phyloP scores from a whole-genome alignment of 345 rosid species.

The Erucastrum elatum region DNA sequence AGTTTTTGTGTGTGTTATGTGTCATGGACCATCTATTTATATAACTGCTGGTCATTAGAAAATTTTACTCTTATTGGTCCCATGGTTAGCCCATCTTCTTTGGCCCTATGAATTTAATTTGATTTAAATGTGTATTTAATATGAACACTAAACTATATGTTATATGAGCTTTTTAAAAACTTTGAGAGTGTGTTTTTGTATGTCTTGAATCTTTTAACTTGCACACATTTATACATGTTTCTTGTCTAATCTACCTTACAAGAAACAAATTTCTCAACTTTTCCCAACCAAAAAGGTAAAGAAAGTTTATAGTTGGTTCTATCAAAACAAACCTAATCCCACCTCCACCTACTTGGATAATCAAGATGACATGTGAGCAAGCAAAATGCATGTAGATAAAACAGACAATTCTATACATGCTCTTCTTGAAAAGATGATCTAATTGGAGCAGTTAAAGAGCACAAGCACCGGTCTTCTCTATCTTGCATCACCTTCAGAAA shows the following conservation, averaged over 20 bases:
- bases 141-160: not conserved
- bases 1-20: not conserved
- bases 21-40: slow-evolving; percentile 9
- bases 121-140: not conserved
- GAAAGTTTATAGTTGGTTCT: not conserved
- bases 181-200: not conserved
- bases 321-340: slow-evolving; percentile 31
- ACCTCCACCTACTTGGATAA: slow-evolving; percentile 28
- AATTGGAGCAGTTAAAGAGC: slow-evolving; percentile 12
- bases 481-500: slow-evolving; percentile 22
- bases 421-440: not conserved
- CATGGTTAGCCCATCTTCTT: slow-evolving; percentile 12
- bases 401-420: not conserved
- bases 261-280: not conserved
- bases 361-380: slow-evolving; percentile 20
- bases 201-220: not conserved
- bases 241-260: not conserved
- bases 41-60: not conserved
- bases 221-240: not conserved
- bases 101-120: not conserved
- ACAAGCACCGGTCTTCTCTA: not conserved
- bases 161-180: not conserved
- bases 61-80: not conserved
- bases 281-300: slow-evolving; percentile 7
- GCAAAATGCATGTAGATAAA: slow-evolving; percentile 4